Base-by-base conservation (phyloP, 2,329 filamentous ascomycete species). In the Chrysoporthe deuterocubensis region DNA sequence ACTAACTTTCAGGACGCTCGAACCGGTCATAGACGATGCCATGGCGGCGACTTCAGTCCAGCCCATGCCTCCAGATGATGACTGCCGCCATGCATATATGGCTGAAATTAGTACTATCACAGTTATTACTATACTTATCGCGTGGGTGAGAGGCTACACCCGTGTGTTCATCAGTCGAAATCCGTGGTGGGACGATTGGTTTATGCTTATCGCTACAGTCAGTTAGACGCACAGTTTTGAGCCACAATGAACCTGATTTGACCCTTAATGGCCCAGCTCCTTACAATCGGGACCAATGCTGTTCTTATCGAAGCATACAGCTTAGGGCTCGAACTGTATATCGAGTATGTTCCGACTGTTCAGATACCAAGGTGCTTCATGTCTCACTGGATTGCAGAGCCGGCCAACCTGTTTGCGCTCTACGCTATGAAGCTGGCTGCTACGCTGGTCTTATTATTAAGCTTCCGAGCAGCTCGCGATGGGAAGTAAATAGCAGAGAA, bases 91-190 rank as follows among this genome's bases (percentile, higher is more conserved):
- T 40, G 54, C 54, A 14, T 58, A 58, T 18, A 58, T 58, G 54
- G 54, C 54, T 40, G 54, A 8, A 32, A 40, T 40, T 11, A 58
- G 37, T 18, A 37, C 32, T 5, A n/a, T 37, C 32, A 58, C 54
- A 3, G 14, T 40, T 1, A 18, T 58, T 37, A 32, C 54, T 58
- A 32, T 58, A 13, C 32, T 58, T 2, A 18, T 58, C 16, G 14
- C 54, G 54, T 58, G 54, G 54, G 54, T 40, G 4, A 58, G 54
- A 40, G 37, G 37, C 32, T 58, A 58, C 54, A 58, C 54, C n/a
- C 54, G 54, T 58, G n/a, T 58, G 26, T 58, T 18, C 54, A 58
- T 58, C 6, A 58, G 54, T 58, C 54, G 32, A 37, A 58, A 58
- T 37, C 54, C n/a, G 8, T 58, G 54, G 54, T 58, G 54, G 54